Conservation (phyloP, 2,329 filamentous ascomycete genomes). For the Xylaria digitata region DNA sequence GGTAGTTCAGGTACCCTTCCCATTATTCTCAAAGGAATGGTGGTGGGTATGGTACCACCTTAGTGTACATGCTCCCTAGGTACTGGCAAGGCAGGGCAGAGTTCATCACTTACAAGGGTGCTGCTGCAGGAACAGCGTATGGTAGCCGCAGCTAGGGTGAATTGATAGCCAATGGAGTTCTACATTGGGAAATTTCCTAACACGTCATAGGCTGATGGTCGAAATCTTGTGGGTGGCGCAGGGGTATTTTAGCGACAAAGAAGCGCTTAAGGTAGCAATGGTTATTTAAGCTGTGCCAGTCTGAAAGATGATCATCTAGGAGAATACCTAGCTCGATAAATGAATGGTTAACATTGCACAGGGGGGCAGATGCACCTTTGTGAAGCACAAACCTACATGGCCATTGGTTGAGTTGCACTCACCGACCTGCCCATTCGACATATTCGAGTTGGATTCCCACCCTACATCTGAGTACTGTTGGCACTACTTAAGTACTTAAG, state of each 20-base stretch:
- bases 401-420: conserved; percentile 22
- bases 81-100: neutral
- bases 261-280: conserved; percentile 21
- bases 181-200: conserved; percentile 35
- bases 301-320: neutral
- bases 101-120: neutral
- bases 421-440: conserved; percentile 12
- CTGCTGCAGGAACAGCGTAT: conserved; percentile 9
- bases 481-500: neutral
- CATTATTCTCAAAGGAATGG: no score
- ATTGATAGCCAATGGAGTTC: conserved; percentile 35
- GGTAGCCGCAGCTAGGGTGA: conserved; percentile 10
- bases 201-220: conserved; percentile 29
- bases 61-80: neutral
- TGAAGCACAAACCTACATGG: conserved; percentile 18
- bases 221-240: conserved; percentile 24
- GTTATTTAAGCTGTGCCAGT: neutral
- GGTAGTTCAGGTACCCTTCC: no score
- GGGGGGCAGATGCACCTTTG: conserved; percentile 25
- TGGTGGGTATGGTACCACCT: no score
- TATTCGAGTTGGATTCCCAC: conserved; percentile 1
- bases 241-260: conserved; percentile 21
- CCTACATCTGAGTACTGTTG: neutral
- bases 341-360: conserved; percentile 31
- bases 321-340: conserved; percentile 6